Evolutionary conservation across 2,329 filamentous ascomycete genomes (phyloP).

Genomic region (Trichothecium sympodiale): DNA sequence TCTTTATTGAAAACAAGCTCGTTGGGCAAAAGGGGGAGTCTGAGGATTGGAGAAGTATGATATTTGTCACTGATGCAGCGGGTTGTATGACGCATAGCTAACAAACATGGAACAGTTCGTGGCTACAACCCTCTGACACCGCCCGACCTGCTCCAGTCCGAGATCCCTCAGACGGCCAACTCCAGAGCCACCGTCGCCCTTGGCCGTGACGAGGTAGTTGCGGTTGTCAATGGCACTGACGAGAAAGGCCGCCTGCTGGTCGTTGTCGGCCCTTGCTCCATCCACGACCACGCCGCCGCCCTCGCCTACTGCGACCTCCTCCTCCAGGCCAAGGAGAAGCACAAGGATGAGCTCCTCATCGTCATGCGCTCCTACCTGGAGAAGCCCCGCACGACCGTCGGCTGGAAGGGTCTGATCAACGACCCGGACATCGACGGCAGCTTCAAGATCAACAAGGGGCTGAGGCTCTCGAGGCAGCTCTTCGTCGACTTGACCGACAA

Average conservation of each 20-base stretch:
- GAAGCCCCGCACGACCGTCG: slow-evolving; percentile 94
- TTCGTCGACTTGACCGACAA: slow-evolving; percentile 85
- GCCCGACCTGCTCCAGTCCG: slow-evolving; percentile 88
- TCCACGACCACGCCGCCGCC: slow-evolving; percentile 86
- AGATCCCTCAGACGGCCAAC: slow-evolving; percentile 55
- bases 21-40: slow-evolving; percentile 63
- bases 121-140: slow-evolving; percentile 91
- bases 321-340: slow-evolving; percentile 71
- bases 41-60: slow-evolving; percentile 75
- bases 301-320: slow-evolving; percentile 87
- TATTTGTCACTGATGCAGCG: slow-evolving; percentile 3
- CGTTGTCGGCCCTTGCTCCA: slow-evolving; percentile 90
- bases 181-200: slow-evolving; percentile 50
- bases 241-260: slow-evolving; percentile 52
- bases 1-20: slow-evolving; percentile 69
- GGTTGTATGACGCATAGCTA: background rate
- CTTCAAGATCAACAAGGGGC: slow-evolving; percentile 98
- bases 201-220: slow-evolving; percentile 52
- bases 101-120: slow-evolving; percentile 42
- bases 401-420: slow-evolving; percentile 98
- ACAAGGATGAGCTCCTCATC: slow-evolving; percentile 80
- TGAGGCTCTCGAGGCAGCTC: slow-evolving; percentile 76
- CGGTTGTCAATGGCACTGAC: slow-evolving; percentile 58
- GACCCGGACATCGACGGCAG: slow-evolving; percentile 97
- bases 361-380: slow-evolving; percentile 98